Evolutionary conservation across 192 early-diverging fungal species (phyloP).

Genomic region (Coemansia sp.): DNA sequence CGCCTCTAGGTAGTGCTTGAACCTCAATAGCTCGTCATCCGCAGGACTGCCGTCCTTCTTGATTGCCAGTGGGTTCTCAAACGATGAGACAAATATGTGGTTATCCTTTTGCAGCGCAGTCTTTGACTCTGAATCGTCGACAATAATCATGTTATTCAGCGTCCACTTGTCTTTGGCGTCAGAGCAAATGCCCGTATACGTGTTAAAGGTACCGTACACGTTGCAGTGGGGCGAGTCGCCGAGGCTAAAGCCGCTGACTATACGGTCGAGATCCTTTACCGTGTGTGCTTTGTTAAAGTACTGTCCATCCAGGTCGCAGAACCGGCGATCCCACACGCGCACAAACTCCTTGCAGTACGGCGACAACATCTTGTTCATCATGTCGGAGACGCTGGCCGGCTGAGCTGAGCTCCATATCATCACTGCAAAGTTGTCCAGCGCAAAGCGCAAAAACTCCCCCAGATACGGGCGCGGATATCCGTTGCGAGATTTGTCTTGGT

Average conservation of each 20-base stretch:
- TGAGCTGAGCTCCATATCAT: conserved; percentile 77
- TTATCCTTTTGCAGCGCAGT: conserved; percentile 36
- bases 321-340: conserved; percentile 63
- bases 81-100: conserved; percentile 41
- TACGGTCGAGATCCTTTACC: conserved; percentile 63
- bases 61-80: neutral
- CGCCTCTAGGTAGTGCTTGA: conserved; percentile 23
- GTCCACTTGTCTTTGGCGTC: conserved; percentile 31
- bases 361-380: conserved; percentile 55
- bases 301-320: conserved; percentile 36
- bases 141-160: conserved; percentile 36
- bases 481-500: neutral
- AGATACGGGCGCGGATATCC: conserved; percentile 56
- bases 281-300: conserved; percentile 55
- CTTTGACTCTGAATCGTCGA: conserved; percentile 51
- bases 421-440: conserved; percentile 61
- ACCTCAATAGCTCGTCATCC: conserved; percentile 29
- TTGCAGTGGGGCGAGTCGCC: conserved; percentile 25
- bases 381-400: conserved; percentile 55
- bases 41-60: neutral
- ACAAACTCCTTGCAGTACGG: conserved; percentile 33
- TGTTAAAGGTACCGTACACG: conserved; percentile 16
- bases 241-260: conserved; percentile 54
- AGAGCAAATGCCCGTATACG: conserved; percentile 19
- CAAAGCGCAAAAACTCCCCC: conserved; percentile 57